Percentiles rank a stretch among this genome's conserved stretches.
These are phyloP conservation scores for Dissoconium aciculare DNA, from an alignment of 2,329 filamentous ascomycete species.

Conservation along the genomic window DNA sequence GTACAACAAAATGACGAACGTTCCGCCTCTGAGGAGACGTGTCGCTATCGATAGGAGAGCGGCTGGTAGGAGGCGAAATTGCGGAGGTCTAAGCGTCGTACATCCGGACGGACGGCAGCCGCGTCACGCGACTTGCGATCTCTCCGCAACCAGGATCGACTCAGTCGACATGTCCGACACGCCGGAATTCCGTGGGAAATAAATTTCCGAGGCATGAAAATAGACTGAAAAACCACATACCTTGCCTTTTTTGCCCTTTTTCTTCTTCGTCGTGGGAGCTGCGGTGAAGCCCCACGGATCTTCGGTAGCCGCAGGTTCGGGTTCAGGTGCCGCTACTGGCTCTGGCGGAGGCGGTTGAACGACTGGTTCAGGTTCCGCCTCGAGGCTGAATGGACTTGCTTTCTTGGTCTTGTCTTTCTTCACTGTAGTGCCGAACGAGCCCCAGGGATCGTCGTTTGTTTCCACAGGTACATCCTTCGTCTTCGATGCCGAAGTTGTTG, in stretches of 20 bases:
- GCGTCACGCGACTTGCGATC: conserved; percentile 10
- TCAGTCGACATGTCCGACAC: too few relatives aligned
- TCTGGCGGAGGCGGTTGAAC: conserved; percentile 7
- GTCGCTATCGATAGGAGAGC: conserved; percentile 15
- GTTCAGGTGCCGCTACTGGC: conserved; percentile 6
- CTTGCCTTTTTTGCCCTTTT: conserved; percentile 25
- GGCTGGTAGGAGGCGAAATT: conserved; percentile 16
- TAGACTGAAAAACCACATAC: too few relatives aligned
- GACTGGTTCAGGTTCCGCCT: conserved; percentile 5
- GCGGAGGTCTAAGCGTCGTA: conserved; percentile 17
- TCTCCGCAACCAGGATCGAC: too few relatives aligned
- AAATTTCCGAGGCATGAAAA: too few relatives aligned
- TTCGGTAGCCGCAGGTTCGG: conserved; percentile 9
- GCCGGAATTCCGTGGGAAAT: too few relatives aligned
- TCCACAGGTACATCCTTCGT: conserved; percentile 6
- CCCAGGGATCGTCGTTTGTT: conserved; percentile 15
- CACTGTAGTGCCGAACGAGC: conserved; percentile 11
- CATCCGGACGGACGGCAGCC: conserved; percentile 7
- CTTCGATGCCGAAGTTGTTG: conserved; percentile 8
- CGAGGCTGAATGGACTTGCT: conserved; percentile 7
- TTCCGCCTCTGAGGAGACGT: conserved; percentile 9
- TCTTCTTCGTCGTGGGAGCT: conserved; percentile 16
- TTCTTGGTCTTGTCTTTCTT: conserved; percentile 28
- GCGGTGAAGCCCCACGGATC: conserved; percentile 8
- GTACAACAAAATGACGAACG: conserved; percentile 3